A percentile compares a stretch with the other conserved stretches of the same genome.
Evolutionary conservation across 805 yeast genomes (phyloP).

Genomic region (Kodamaea leandrae): DNA sequence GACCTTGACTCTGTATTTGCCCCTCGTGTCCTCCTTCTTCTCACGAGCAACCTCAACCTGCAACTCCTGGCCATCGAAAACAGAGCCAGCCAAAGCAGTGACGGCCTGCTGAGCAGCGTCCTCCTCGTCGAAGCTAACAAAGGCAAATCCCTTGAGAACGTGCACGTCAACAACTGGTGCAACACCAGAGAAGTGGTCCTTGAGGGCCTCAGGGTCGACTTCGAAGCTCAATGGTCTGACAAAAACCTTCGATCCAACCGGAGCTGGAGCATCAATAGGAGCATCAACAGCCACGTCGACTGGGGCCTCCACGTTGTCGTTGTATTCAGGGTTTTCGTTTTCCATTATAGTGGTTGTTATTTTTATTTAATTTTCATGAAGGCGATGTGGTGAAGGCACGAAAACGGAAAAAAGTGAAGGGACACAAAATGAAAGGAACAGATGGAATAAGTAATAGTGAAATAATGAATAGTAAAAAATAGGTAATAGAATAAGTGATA

Average conservation of each 20-base stretch:
- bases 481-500: no score
- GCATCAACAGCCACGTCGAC: neutral
- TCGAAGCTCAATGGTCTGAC: conserved; percentile 65
- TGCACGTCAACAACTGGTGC: conserved; percentile 70
- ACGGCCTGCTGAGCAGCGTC: conserved; percentile 52
- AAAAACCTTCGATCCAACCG: conserved; percentile 33
- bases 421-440: no score
- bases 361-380: no score
- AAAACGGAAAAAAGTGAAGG: conserved; percentile 3
- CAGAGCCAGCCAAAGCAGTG: conserved; percentile 43
- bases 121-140: conserved; percentile 75
- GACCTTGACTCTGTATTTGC: conserved; percentile 70
- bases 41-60: conserved; percentile 55
- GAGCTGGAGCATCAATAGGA: conserved; percentile 3
- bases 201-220: conserved; percentile 52
- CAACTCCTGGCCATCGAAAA: conserved; percentile 50
- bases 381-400: no score
- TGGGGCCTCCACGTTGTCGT: conserved; percentile 5
- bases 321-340: conserved; percentile 7
- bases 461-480: no score
- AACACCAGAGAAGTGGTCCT: conserved; percentile 62
- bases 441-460: no score
- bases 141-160: conserved; percentile 81
- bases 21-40: conserved; percentile 60
- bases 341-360: conserved; percentile 9